Conservation (phyloP, 2,329 filamentous ascomycete genomes). For the Aureobasidium musti region DNA sequence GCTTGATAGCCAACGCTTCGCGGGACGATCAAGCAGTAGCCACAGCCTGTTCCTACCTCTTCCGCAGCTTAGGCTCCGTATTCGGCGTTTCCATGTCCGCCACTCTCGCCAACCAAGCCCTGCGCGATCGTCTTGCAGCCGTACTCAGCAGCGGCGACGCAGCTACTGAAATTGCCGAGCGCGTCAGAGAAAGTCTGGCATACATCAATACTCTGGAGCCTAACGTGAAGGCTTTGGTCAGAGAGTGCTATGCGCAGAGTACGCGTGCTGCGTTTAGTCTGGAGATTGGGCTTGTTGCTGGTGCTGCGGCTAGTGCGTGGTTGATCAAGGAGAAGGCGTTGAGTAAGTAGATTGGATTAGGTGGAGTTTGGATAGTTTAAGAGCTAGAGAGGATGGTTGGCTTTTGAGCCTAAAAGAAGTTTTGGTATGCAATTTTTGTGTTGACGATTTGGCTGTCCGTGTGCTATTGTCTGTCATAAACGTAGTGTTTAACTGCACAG, state of each 20-base stretch:
- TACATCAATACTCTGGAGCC: constrained; percentile 68
- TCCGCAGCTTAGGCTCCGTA: constrained; percentile 69
- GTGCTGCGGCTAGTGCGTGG: constrained; percentile 51
- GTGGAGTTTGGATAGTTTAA: neutral
- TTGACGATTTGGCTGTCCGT: too few relatives aligned
- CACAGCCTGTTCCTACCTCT: constrained; percentile 73
- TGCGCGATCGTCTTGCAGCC: constrained; percentile 59
- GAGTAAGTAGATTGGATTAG: constrained; percentile 5
- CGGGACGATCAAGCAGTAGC: constrained; percentile 70
- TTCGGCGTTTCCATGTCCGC: constrained; percentile 69
- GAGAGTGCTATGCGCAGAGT: constrained; percentile 64
- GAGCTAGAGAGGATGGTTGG: too few relatives aligned
- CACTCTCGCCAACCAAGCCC: constrained; percentile 69
- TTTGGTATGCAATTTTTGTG: neutral
- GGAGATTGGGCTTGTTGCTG: constrained; percentile 53
- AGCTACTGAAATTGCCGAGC: constrained; percentile 66
- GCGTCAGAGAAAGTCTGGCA: constrained; percentile 69
- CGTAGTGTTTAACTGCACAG: neutral
- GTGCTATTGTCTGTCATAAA: too few relatives aligned
- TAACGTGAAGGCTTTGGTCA: constrained; percentile 59
- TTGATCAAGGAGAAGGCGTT: constrained; percentile 49
- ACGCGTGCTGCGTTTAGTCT: constrained; percentile 56
- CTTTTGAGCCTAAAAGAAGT: neutral
- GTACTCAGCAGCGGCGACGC: constrained; percentile 60
- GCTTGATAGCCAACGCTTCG: constrained; percentile 63